phyloP scores from a whole-genome alignment of 169 alveolate species.

The Besnoitia besnoiti region DNA sequence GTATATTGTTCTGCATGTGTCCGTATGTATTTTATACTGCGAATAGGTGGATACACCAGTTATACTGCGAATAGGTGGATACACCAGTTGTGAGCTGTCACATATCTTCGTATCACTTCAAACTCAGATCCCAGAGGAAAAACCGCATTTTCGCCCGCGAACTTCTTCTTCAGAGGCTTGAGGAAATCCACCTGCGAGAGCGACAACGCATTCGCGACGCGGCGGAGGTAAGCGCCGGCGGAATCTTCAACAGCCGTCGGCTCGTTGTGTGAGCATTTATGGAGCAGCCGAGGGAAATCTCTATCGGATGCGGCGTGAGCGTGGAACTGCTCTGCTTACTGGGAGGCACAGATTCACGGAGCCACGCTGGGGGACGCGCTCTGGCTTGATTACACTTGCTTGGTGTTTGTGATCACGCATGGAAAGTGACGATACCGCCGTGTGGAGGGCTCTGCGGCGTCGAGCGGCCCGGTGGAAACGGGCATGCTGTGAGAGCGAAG shows the following conservation, averaged over 20 bases:
- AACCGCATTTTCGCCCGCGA: constrained; percentile 80
- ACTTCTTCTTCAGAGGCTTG: constrained; percentile 69
- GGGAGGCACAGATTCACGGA: background rate
- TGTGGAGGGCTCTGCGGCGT: no score
- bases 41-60: background rate
- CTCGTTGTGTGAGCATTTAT: background rate
- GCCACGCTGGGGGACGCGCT: background rate
- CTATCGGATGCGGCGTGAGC: background rate
- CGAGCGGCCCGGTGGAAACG: no score
- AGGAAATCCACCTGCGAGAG: constrained; percentile 55
- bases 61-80: no score
- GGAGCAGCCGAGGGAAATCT: background rate
- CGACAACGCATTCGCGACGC: constrained; percentile 31
- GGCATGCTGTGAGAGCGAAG: no score
- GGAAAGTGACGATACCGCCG: no score
- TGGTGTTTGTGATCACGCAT: no score
- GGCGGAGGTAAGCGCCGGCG: constrained; percentile 17
- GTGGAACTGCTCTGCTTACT: background rate
- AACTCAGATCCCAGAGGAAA: constrained; percentile 65
- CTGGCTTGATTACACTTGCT: no score
- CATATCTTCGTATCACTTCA: background rate
- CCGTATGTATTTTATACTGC: no score
- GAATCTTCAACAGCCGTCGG: background rate
- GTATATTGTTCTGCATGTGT: no score
- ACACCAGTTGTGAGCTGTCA: background rate